These are phyloP conservation scores for Phialemoniopsis sp. DNA, from an alignment of 2,329 filamentous ascomycete genomes.

Conservation along the genomic window DNA sequence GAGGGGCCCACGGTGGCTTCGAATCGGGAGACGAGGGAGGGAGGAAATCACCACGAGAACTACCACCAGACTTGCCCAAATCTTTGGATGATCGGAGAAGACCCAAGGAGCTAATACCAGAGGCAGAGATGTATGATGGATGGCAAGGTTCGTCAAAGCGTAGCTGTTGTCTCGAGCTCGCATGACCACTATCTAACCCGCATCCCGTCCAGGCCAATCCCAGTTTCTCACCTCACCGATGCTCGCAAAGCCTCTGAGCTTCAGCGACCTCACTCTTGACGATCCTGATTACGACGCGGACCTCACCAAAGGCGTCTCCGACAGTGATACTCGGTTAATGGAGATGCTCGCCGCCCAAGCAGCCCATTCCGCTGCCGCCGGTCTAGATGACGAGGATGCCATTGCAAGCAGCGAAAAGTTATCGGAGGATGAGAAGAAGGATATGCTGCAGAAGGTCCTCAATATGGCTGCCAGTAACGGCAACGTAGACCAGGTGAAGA, in stretches of 20 bases:
- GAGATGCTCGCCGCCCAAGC: conserved; percentile 95
- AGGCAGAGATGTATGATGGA: conserved; percentile 97
- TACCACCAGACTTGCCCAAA: conserved; percentile 83
- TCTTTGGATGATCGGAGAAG: conserved; percentile 84
- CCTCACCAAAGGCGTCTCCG: conserved; percentile 50
- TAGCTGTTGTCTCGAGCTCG: conserved; percentile 6
- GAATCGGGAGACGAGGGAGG: conserved; percentile 16
- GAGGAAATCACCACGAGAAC: conserved; percentile 37
- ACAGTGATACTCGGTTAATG: conserved; percentile 85
- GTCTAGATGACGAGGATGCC: conserved; percentile 74
- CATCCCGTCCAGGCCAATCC: conserved; percentile 71
- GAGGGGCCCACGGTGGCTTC: conserved; percentile 6
- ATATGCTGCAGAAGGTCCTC: conserved; percentile 78
- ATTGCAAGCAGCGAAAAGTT: conserved; percentile 72
- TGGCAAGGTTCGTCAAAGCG: conserved; percentile 72
- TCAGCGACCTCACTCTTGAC: conserved; percentile 77
- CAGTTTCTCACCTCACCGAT: conserved; percentile 89
- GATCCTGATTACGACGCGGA: conserved; percentile 71
- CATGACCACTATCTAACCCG: conserved; percentile 9
- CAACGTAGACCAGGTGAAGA: conserved; percentile 75
- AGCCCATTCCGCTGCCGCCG: conserved; percentile 71
- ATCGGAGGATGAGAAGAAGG: conserved; percentile 70
- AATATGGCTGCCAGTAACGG: conserved; percentile 97
- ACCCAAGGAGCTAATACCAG: conserved; percentile 62
- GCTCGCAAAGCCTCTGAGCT: conserved; percentile 77